A percentile compares a stretch with the other conserved stretches of the same genome.
phyloP scores from a whole-genome alignment of 208 protist genomes.

The Angomonas ambiguus region DNA sequence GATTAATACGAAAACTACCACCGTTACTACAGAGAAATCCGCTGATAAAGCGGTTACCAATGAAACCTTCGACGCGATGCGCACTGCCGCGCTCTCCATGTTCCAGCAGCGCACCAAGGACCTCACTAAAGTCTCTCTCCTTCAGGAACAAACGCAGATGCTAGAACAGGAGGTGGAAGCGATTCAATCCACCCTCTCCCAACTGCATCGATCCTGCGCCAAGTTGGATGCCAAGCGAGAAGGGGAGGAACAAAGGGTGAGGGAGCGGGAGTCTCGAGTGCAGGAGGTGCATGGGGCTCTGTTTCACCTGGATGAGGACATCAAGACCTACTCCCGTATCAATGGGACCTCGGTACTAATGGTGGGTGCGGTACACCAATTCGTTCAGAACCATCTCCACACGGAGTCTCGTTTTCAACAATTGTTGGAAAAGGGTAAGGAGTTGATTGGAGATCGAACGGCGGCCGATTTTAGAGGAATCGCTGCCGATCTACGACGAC shows the following conservation, averaged over 20 bases:
- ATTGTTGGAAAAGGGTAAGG: slow-evolving; percentile 37
- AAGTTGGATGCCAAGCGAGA: slow-evolving; percentile 50
- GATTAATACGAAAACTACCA: neutral
- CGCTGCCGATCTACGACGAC: slow-evolving; percentile 24
- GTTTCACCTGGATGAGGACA: slow-evolving; percentile 45
- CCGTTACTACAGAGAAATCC: neutral
- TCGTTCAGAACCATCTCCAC: slow-evolving; percentile 28
- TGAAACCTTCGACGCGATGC: slow-evolving; percentile 64
- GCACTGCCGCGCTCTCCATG: slow-evolving; percentile 58
- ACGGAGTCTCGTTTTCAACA: slow-evolving; percentile 25
- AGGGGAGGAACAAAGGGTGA: slow-evolving; percentile 42
- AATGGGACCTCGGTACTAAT: slow-evolving; percentile 33
- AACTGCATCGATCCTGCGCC: slow-evolving; percentile 45
- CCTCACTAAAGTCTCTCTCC: slow-evolving; percentile 54
- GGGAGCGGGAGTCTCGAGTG: slow-evolving; percentile 43
- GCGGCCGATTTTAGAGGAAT: slow-evolving; percentile 42
- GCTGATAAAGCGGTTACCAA: slow-evolving; percentile 4
- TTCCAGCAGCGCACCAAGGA: slow-evolving; percentile 84
- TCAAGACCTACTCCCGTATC: slow-evolving; percentile 28
- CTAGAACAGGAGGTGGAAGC: slow-evolving; percentile 21
- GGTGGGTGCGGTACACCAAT: slow-evolving; percentile 20
- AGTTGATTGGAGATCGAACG: slow-evolving; percentile 22
- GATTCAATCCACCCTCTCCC: slow-evolving; percentile 23
- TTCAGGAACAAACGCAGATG: slow-evolving; percentile 22
- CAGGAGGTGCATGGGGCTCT: slow-evolving; percentile 42